Conservation (phyloP, 805 yeast genomes). For the Starmerella davenportii region DNA sequence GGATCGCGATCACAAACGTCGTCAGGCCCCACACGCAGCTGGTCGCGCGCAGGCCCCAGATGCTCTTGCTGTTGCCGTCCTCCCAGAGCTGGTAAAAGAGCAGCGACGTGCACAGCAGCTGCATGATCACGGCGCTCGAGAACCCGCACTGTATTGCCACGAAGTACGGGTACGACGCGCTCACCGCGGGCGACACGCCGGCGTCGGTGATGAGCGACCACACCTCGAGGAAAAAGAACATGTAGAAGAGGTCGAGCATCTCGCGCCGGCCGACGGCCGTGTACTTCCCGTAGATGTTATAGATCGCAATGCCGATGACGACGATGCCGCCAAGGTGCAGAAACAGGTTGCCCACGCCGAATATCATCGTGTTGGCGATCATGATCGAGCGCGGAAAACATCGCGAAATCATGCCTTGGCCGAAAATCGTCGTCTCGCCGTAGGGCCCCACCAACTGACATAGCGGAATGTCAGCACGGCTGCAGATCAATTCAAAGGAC, state of each 20-base stretch:
- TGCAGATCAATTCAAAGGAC: constrained; percentile 43
- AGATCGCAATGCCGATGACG: constrained; percentile 49
- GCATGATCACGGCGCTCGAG: constrained; percentile 51
- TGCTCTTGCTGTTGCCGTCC: constrained; percentile 62
- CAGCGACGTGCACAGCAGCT: constrained; percentile 55
- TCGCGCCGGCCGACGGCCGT: constrained; percentile 91
- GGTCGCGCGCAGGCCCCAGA: constrained; percentile 36
- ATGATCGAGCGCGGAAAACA: constrained; percentile 80
- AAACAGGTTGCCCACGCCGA: constrained; percentile 75
- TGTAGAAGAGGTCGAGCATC: constrained; percentile 54
- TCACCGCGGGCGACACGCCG: constrained; percentile 82
- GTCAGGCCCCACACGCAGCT: constrained; percentile 42
- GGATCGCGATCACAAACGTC: constrained; percentile 46
- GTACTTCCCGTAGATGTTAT: constrained; percentile 63
- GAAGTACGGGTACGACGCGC: constrained; percentile 56
- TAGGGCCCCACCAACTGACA: constrained; percentile 56
- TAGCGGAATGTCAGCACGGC: constrained; percentile 53
- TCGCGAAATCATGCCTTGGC: constrained; percentile 47
- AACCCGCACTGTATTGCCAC: constrained; percentile 68
- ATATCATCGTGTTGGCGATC: constrained; percentile 78
- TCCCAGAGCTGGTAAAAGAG: constrained; percentile 85
- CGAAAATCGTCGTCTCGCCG: constrained; percentile 9
- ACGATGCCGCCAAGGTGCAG: constrained; percentile 59
- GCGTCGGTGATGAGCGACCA: constrained; percentile 67
- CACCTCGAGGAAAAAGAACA: constrained; percentile 38